These are phyloP conservation scores for Takashimella koratensis DNA, from an alignment of 1,284 basidiomycete species.

Conservation along the genomic window DNA sequence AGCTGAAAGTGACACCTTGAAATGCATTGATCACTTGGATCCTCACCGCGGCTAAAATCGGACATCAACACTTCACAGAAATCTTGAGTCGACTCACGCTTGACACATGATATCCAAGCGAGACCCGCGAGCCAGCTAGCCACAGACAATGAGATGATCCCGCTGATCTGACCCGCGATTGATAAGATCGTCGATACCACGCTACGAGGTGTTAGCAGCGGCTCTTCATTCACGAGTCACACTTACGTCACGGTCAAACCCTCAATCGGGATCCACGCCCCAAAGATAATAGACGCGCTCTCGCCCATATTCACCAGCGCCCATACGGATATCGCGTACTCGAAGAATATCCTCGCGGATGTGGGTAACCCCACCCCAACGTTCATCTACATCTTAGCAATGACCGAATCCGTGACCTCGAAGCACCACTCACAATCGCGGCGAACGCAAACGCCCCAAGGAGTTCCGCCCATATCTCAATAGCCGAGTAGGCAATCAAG, in stretches of 20 bases:
- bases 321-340: constrained; percentile 49
- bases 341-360: constrained; percentile 48
- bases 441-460: constrained; percentile 32
- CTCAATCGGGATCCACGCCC: constrained; percentile 32
- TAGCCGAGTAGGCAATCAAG: constrained; percentile 49
- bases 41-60: constrained; percentile 33
- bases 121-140: constrained; percentile 47
- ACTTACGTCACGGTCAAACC: constrained; percentile 38
- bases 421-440: constrained; percentile 23
- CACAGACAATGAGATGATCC: constrained; percentile 49
- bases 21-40: constrained; percentile 52
- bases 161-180: constrained; percentile 39
- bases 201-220: no score
- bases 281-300: constrained; percentile 38
- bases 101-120: constrained; percentile 40
- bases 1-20: constrained; percentile 45
- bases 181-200: constrained; percentile 47
- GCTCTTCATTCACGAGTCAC: no score
- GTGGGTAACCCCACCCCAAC: constrained; percentile 50
- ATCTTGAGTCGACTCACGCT: constrained; percentile 17
- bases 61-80: no score
- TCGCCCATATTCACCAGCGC: constrained; percentile 48
- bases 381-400: constrained; percentile 36
- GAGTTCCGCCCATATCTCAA: constrained; percentile 49
- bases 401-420: not conserved